A percentile compares a stretch with the other conserved stretches of the same genome.
phyloP scores from a whole-genome alignment of 2,329 filamentous ascomycete species.

The Claviceps digitariae region DNA sequence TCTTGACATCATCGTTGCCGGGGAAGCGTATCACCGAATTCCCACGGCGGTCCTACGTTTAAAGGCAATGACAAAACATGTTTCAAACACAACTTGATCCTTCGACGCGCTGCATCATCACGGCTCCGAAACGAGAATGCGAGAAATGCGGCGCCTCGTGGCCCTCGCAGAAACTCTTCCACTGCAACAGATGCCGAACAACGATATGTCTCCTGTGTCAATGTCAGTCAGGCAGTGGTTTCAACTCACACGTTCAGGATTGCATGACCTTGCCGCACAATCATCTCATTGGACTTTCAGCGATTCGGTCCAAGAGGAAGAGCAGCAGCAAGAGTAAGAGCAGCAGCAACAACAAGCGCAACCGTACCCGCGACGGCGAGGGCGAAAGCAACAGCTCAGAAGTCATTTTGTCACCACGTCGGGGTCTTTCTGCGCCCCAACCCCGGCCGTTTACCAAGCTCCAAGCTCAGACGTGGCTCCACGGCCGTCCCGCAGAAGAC shows the following conservation, averaged over 20 bases:
- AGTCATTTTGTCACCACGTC: constrained; percentile 1
- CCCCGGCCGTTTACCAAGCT: constrained; percentile 21
- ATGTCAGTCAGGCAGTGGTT: not conserved
- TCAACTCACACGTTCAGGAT: constrained; percentile 1
- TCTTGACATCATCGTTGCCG: too few relatives aligned
- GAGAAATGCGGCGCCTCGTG: not conserved
- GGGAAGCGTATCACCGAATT: too few relatives aligned
- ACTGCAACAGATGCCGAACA: not conserved
- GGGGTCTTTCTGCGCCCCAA: constrained; percentile 12
- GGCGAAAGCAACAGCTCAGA: not conserved
- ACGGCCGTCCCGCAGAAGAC: constrained; percentile 23
- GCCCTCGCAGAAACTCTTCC: not conserved
- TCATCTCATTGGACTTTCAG: not conserved
- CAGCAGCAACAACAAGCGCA: not conserved
- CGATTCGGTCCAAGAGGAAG: not conserved
- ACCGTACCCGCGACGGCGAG: not conserved
- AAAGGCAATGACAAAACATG: too few relatives aligned
- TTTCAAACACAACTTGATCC: not conserved
- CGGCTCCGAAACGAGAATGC: not conserved
- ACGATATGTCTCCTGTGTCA: constrained; percentile 1
- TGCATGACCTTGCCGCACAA: constrained; percentile 3
- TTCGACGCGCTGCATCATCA: not conserved
- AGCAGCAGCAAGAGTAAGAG: not conserved
- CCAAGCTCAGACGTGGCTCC: constrained; percentile 20
- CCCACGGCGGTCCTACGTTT: too few relatives aligned